Conservation (phyloP, 768 basidiomycete genomes). For the Boletus coccyginus region DNA sequence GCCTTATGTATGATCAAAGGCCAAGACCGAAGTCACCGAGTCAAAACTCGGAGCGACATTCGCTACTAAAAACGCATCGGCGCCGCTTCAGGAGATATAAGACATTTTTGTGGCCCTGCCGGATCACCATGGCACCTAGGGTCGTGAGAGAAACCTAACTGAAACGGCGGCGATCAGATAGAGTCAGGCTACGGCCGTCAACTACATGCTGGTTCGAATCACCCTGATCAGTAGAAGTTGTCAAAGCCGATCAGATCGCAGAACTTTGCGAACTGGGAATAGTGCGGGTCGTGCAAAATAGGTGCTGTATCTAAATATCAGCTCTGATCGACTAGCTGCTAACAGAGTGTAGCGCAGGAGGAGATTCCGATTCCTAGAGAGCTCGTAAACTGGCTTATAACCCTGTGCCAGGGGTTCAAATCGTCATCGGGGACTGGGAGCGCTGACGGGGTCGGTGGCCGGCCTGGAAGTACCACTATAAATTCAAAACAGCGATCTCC, state of each 20-base stretch:
- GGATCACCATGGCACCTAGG: not conserved
- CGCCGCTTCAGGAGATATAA: not conserved
- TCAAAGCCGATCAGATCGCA: not conserved
- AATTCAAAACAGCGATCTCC: not conserved
- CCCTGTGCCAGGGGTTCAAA: no score
- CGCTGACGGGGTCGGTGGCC: no score
- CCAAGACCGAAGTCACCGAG: not conserved
- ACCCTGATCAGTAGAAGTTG: not conserved
- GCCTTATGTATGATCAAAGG: slow-evolving; percentile 3
- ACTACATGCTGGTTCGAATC: not conserved
- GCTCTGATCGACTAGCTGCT: not conserved
- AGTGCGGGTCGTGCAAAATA: not conserved
- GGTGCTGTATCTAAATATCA: not conserved
- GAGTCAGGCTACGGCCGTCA: no score
- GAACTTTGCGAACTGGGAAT: not conserved
- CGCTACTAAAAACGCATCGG: not conserved
- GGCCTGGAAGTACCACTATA: not conserved
- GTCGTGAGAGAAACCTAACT: slow-evolving; percentile 10
- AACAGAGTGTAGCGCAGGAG: not conserved
- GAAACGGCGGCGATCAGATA: not conserved
- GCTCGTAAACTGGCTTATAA: no score
- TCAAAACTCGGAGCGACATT: not conserved
- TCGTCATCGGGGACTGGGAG: no score
- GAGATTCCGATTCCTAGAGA: no score
- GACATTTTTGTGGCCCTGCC: not conserved